Evolutionary conservation across 2,329 filamentous ascomycete species (phyloP), one percentile per base, ranked within the genome.

Genomic region (Colletotrichum spinosum): DNA sequence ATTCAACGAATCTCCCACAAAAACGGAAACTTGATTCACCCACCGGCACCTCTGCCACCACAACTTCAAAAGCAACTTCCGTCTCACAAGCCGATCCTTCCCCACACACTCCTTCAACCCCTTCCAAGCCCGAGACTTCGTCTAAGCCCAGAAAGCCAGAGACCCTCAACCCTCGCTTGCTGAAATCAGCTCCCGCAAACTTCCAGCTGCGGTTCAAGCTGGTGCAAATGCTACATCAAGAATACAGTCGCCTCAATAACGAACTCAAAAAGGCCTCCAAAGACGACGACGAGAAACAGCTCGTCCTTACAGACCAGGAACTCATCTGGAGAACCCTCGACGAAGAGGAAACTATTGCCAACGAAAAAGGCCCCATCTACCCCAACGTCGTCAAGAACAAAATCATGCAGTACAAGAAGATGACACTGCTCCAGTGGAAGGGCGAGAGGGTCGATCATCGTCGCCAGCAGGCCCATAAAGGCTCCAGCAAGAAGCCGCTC

Each of bases 351-450:
- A 86, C 86, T 41, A 81, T 88, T 8, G 94, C 94, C 1, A 83
- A 82, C 11, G 88, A 90, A 13, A 90, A 90, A 65, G 79, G 85
- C 2, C 78, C 85, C 0, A 88, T 98, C 35, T 99, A 99, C 73
- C 82, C 86, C 8, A 97, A 97, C 71, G 82, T 94, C 34, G 88
- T 98, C 75, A 97, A 94, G 74, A 92, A 93, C 69, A 89, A 89
- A 39, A 90, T 98, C 64, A 85, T 91, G 71, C 84, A 84, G 48
- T 89, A 94, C 73, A 93, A 91, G 73, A 91, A 90, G 67, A 94
- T 97, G 91, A 83, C 81, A 1, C 73, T 88, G 3, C 82, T 85
- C 4, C 86, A 92, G 51, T 98, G 94, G 93, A 86, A 87, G 65
- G 84, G 87, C 37, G 88, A 90, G 68, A 81, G 87, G 51, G 67